Evolutionary conservation across 192 early-diverging fungal genomes (phyloP), one percentile per base, ranked within the genome.

Genomic region (Linnemannia exigua): DNA sequence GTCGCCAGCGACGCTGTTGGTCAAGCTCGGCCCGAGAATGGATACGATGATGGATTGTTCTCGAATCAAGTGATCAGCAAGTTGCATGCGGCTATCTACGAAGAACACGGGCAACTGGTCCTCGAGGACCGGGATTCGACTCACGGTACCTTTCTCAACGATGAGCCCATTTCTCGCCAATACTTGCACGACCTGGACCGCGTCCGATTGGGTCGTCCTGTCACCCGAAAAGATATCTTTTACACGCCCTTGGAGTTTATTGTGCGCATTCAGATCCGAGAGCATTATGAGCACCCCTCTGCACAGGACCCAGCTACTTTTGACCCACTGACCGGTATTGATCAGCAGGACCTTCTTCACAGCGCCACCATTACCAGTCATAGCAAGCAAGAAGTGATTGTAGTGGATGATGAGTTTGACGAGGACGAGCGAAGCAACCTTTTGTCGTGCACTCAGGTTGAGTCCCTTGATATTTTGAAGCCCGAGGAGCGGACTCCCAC

Each of bases 31-130:
- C 35, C 80, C 12, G 74, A 44, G 6, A 81, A 75, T 19, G 80
- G 74, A 1, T 16, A 6, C 22, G 74, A 81, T 37, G 74, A 81
- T 74, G 79, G 82, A 5, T 33, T 79, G 25, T 84, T 84, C 20
- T 15, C 72, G 2, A 84, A 79, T 50, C 76, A 84, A 36, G 82
- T 84, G 31, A 73, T 84, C 38, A 84, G 82, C 72, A 84, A 75
- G 50, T 16, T 61, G 3, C 82, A 84, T 50, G 82, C 82, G 41
- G 22, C 35, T 0, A 35, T 84, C 38, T 79, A 61, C 36, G 76
- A 84, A 28, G 1, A 22, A 9, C 67, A 84, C 38, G 82, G 82
- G 20, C 46, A 78, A 1, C 63, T 84, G 17, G 46, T 79, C 48
- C 71, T 84, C 1, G 72, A 78, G 52, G 82, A 84, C 54, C 19